Evolutionary conservation across 306 rosid species (phyloP).

Genomic region (Cicer cuneatum): DNA sequence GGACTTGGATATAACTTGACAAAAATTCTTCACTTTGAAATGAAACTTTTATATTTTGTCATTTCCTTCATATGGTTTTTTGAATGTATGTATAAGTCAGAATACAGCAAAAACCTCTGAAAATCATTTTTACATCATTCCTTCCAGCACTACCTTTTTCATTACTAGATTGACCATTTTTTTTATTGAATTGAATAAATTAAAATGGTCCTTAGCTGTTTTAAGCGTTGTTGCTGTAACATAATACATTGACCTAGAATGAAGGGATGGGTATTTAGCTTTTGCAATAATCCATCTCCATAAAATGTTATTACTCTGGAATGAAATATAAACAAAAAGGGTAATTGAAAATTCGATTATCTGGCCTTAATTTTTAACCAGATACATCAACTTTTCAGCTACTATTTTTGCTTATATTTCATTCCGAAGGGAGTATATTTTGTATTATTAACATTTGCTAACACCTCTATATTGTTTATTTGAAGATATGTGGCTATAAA

Average conservation of each 20-base stretch:
- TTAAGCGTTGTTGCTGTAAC: not conserved
- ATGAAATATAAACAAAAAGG: too few relatives aligned
- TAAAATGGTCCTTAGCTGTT: not conserved
- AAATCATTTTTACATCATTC: conserved; percentile 12
- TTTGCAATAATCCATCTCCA: conserved; percentile 16
- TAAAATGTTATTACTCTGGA: not conserved
- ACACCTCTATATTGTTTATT: conserved; percentile 42
- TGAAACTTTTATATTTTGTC: conserved; percentile 28
- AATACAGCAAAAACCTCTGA: conserved; percentile 9
- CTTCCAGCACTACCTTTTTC: not conserved
- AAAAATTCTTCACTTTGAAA: not conserved
- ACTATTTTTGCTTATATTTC: too few relatives aligned
- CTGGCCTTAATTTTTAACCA: too few relatives aligned
- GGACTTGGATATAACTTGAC: not conserved
- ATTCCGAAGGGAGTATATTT: too few relatives aligned
- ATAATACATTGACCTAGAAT: not conserved
- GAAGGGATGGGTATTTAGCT: conserved; percentile 22
- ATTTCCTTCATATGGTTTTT: not conserved
- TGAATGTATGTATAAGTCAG: not conserved
- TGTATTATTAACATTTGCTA: conserved; percentile 26
- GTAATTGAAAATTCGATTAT: too few relatives aligned
- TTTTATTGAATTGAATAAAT: conserved; percentile 11
- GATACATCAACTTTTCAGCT: too few relatives aligned
- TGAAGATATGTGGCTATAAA: conserved; percentile 63
- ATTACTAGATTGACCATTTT: not conserved